Base-by-base conservation (phyloP, 2,329 filamentous ascomycete genomes). In the Aspergillus sp. region DNA sequence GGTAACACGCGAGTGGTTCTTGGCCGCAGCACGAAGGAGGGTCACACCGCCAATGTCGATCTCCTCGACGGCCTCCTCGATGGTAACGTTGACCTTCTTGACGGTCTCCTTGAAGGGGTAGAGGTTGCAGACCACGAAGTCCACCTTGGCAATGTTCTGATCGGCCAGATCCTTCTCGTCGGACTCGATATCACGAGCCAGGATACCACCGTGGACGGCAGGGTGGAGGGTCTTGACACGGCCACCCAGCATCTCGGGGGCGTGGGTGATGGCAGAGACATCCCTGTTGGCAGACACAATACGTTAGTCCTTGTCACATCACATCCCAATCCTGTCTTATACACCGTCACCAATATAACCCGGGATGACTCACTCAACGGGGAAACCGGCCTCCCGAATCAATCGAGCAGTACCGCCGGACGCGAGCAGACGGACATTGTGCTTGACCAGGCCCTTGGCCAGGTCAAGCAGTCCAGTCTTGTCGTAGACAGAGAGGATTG, bases 41-140 rank as follows among this genome's bases (percentile, higher is more conserved):
- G 95, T 99, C 55, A 99, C 95, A 70, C 95, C 95, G 66, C 93
- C 95, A 74, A 99, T 97, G 79, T 99, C 95, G 71, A 99, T 96
- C 82, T 99, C 95, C 81, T 99, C 95, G 45, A 99, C 94, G 54
- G 95, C 95, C 81, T 99, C 94, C 54, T 91, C 87, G 64, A 99
- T 91, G 62, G 94, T 98, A 71, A 99, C 95, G 73, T 96, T 96
- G 82, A 96, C 88, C 84, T 97, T 96, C 70, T 92, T 90, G 69
- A 99, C 88, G 32, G 95, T 99, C 76, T 98, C 93, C 83, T 97
- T 97, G 87, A 99, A 99, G 12, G 95, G 95, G 79, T 99, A 98
- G 57, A 99, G 85, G 81, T 99, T 99, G 89, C 95, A 98, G 75
- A 99, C 90, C 69, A 96, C 92, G 71, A 89, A 96, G 84, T 96